Conservation (phyloP, 2,329 filamentous ascomycete genomes). For the Sclerotinia minor region DNA sequence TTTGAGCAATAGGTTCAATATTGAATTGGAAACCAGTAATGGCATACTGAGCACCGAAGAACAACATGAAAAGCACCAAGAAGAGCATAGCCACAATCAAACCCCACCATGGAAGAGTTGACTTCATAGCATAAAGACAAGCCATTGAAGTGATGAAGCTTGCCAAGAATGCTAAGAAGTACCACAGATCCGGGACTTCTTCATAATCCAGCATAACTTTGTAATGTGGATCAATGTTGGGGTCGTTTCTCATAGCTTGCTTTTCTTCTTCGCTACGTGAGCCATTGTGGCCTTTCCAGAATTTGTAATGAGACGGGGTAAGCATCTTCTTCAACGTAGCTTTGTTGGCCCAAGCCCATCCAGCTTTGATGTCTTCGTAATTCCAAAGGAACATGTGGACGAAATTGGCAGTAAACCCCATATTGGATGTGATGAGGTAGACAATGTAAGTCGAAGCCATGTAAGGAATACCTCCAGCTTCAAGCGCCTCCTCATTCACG, state of each 20-base stretch:
- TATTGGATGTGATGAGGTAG: slow-evolving; percentile 48
- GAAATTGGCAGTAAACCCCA: slow-evolving; percentile 50
- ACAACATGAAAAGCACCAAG: slow-evolving; percentile 38
- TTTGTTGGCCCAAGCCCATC: slow-evolving; percentile 38
- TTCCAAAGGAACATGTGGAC: slow-evolving; percentile 48
- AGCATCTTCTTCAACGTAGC: slow-evolving; percentile 29
- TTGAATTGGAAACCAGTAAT: slow-evolving; percentile 51
- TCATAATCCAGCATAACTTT: slow-evolving; percentile 50
- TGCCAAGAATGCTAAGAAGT: slow-evolving; percentile 46
- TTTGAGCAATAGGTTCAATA: slow-evolving; percentile 50
- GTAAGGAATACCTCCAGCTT: slow-evolving; percentile 45
- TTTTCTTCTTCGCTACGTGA: slow-evolving; percentile 29
- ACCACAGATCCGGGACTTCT: slow-evolving; percentile 60
- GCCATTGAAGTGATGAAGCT: slow-evolving; percentile 48
- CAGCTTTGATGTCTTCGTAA: slow-evolving; percentile 44
- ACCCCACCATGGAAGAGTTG: slow-evolving; percentile 43
- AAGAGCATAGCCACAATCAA: slow-evolving; percentile 38
- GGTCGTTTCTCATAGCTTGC: slow-evolving; percentile 27
- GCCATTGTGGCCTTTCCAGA: slow-evolving; percentile 27
- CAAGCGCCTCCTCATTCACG: slow-evolving; percentile 44
- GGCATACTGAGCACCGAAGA: slow-evolving; percentile 43
- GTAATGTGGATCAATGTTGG: slow-evolving; percentile 46
- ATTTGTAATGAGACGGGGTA: slow-evolving; percentile 36
- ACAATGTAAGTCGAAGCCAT: slow-evolving; percentile 46
- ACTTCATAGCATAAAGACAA: slow-evolving; percentile 58